Percentiles rank a stretch among this genome's conserved stretches.
Conservation (phyloP, 257 asterid species). For the Datura wrightii region DNA sequence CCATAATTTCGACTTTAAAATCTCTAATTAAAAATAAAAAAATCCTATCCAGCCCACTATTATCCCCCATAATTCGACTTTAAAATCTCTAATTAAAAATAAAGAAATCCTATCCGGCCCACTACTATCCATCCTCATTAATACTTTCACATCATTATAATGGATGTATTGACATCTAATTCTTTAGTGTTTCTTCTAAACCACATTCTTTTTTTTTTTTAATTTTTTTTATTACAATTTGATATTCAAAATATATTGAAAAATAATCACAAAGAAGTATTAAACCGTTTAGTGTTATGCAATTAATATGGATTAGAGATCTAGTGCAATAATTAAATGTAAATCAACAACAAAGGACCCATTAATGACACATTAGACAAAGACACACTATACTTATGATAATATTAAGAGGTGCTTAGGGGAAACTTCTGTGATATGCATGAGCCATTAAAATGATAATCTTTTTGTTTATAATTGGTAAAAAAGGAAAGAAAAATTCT, state of each 20-base stretch:
- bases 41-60: neutral
- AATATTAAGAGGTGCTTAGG: neutral
- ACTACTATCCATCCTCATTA: too few relatives aligned
- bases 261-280: neutral
- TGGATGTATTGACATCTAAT: neutral
- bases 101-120: too few relatives aligned
- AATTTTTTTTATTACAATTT: neutral
- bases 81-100: too few relatives aligned
- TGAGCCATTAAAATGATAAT: neutral
- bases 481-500: neutral
- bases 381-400: neutral
- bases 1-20: fast-evolving
- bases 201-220: neutral
- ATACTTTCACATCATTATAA: too few relatives aligned
- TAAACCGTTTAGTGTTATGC: neutral
- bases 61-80: neutral
- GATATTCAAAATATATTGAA: neutral
- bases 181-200: neutral
- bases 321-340: neutral
- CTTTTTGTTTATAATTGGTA: neutral
- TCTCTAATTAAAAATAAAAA: neutral
- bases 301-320: neutral
- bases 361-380: constrained; percentile 6
- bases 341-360: neutral
- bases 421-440: neutral